These are phyloP conservation scores for Grosmannia penicillata DNA, from an alignment of 2,329 filamentous ascomycete genomes.

Conservation along the genomic window DNA sequence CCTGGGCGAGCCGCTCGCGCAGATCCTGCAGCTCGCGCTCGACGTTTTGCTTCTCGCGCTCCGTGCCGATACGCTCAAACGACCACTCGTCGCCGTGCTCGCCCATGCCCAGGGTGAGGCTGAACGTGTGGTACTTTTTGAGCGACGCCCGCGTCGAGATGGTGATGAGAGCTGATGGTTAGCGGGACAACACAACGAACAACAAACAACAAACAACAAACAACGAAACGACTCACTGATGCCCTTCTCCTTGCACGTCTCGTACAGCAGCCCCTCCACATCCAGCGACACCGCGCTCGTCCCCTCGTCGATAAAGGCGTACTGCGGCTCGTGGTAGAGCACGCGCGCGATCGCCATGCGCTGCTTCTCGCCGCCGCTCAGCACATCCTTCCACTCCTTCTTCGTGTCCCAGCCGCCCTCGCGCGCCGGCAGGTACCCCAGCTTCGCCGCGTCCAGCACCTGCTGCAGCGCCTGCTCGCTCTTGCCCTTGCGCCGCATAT, in stretches of 20 bases:
- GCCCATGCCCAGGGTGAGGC: constrained; percentile 70
- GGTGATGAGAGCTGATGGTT: constrained; percentile 64
- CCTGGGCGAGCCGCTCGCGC: constrained; percentile 62
- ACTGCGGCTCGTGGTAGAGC: constrained; percentile 87
- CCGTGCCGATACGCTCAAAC: constrained; percentile 85
- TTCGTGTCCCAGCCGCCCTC: constrained; percentile 95
- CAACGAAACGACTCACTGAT: constrained; percentile 55
- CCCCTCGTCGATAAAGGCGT: constrained; percentile 89
- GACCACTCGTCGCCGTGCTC: constrained; percentile 78
- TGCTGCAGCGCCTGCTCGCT: constrained; percentile 64
- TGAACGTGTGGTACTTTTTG: constrained; percentile 91
- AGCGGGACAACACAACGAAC: constrained; percentile 6
- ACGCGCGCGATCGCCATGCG: constrained; percentile 81
- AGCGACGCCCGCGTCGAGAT: constrained; percentile 88
- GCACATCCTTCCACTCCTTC: constrained; percentile 96
- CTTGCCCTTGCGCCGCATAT: constrained; percentile 74
- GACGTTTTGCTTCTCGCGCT: constrained; percentile 81
- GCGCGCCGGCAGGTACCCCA: constrained; percentile 79
- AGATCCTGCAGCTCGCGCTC: constrained; percentile 83
- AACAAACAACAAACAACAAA: background rate
- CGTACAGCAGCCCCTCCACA: constrained; percentile 86
- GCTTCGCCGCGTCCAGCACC: constrained; percentile 66
- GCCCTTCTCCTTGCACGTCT: constrained; percentile 80
- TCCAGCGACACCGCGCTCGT: constrained; percentile 90
- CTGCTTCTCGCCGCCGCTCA: constrained; percentile 97